These are phyloP conservation scores for Sporothrix mexicana DNA, from an alignment of 2,329 filamentous ascomycete genomes.

Conservation along the genomic window DNA sequence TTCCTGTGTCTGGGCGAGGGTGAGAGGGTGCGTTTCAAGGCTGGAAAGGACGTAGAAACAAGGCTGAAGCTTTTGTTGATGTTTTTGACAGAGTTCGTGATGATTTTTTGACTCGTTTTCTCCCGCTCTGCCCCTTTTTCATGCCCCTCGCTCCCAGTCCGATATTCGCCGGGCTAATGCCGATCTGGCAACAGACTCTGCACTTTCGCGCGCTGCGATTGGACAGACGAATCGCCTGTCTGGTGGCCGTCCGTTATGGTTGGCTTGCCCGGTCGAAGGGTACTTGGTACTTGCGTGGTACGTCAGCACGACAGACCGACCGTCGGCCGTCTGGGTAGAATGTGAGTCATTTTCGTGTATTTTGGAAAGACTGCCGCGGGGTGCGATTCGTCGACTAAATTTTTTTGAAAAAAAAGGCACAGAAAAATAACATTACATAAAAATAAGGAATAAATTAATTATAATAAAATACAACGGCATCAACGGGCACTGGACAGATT, in stretches of 20 bases:
- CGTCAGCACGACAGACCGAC: constrained; percentile 10
- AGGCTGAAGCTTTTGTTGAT: constrained; percentile 18
- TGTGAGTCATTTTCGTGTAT: constrained; percentile 15
- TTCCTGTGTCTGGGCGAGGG: constrained; percentile 4
- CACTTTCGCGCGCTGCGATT: constrained; percentile 23
- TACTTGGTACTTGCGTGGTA: constrained; percentile 11
- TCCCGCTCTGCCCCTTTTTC: constrained; percentile 4
- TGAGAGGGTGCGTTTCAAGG: background rate
- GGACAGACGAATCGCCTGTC: constrained; percentile 3
- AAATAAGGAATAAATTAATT: too few species aligned
- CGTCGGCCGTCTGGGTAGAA: background rate
- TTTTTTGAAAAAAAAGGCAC: too few species aligned
- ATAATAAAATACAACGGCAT: too few species aligned
- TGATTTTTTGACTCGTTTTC: background rate
- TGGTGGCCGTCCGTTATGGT: background rate
- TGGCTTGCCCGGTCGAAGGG: background rate
- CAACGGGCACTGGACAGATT: too few species aligned
- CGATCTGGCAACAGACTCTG: constrained; percentile 21
- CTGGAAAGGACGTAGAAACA: background rate
- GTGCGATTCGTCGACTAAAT: too few species aligned
- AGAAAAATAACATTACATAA: too few species aligned
- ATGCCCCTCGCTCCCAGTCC: background rate
- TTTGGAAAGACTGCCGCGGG: too few species aligned
- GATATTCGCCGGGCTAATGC: constrained; percentile 28
- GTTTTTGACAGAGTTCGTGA: constrained; percentile 11